A percentile compares a stretch with the other conserved stretches of the same genome.
Evolutionary conservation across 352 stramenopile species (phyloP).

Genomic region (Globisporangium sylvaticum): DNA sequence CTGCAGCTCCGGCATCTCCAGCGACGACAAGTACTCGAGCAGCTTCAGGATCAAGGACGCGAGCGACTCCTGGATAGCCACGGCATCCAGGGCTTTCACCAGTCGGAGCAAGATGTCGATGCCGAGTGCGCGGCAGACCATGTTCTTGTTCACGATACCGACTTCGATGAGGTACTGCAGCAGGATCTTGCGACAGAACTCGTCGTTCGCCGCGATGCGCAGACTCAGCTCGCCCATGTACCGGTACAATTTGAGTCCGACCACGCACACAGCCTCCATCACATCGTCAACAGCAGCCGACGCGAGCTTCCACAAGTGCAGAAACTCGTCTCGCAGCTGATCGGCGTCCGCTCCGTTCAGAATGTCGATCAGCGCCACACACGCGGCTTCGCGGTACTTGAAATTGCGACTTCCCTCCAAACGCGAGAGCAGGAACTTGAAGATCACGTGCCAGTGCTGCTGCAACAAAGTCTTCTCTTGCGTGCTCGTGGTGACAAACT

Average conservation of each 20-base stretch:
- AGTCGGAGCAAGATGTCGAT: conserved; percentile 74
- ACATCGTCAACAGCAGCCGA: conserved; percentile 76
- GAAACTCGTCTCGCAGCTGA: conserved; percentile 44
- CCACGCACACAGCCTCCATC: conserved; percentile 59
- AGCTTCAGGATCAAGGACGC: conserved; percentile 57
- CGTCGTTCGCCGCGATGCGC: conserved; percentile 49
- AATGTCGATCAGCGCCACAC: conserved; percentile 55
- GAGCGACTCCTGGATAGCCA: conserved; percentile 51
- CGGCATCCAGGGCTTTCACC: conserved; percentile 55
- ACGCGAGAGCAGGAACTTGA: conserved; percentile 53
- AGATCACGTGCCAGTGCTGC: conserved; percentile 47
- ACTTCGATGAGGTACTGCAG: conserved; percentile 63
- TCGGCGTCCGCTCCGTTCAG: conserved; percentile 51
- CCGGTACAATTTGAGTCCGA: conserved; percentile 72
- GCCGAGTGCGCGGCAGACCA: conserved; percentile 54
- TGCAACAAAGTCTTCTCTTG: conserved; percentile 48
- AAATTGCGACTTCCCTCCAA: conserved; percentile 72
- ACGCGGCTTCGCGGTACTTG: conserved; percentile 77
- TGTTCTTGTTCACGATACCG: conserved; percentile 71
- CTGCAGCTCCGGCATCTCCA: conserved; percentile 81
- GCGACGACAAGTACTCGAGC: conserved; percentile 74
- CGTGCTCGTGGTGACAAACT: conserved; percentile 21
- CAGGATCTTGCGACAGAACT: conserved; percentile 41
- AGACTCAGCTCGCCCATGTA: conserved; percentile 71
- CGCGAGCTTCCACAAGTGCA: conserved; percentile 59